phyloP scores from a whole-genome alignment of 768 basidiomycete genomes.

The Asterophora lycoperdoides region DNA sequence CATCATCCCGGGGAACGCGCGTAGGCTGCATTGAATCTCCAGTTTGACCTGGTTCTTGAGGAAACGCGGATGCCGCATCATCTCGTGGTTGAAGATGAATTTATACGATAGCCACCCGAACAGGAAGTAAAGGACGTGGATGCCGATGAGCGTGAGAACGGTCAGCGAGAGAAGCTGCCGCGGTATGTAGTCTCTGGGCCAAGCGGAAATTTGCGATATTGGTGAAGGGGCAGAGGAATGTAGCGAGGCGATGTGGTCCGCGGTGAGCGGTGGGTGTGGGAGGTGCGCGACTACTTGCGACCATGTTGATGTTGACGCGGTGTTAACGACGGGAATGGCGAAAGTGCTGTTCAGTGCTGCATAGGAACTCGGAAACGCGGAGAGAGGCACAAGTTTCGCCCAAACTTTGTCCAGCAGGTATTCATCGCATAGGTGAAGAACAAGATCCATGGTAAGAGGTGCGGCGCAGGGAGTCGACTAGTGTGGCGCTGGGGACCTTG shows the following conservation, averaged over 20 bases:
- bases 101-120: constrained; percentile 83
- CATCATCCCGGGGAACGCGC: constrained; percentile 80
- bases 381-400: constrained; percentile 66
- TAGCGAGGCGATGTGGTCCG: constrained; percentile 30
- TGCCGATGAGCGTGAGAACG: constrained; percentile 72
- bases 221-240: constrained; percentile 24
- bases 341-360: constrained; percentile 38
- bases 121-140: constrained; percentile 81
- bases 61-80: constrained; percentile 94
- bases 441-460: constrained; percentile 67
- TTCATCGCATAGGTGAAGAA: constrained; percentile 70
- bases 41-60: constrained; percentile 78
- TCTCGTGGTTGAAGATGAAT: constrained; percentile 90
- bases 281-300: constrained; percentile 49
- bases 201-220: constrained; percentile 54
- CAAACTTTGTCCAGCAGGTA: constrained; percentile 76
- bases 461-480: not conserved
- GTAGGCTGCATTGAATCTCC: constrained; percentile 74
- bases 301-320: constrained; percentile 39
- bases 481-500: not conserved
- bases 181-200: constrained; percentile 80
- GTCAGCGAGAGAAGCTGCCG: constrained; percentile 74
- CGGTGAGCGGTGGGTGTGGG: constrained; percentile 51
- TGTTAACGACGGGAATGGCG: constrained; percentile 26
- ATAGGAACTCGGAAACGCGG: constrained; percentile 35